A percentile compares a stretch with the other conserved stretches of the same genome.
phyloP scores from a whole-genome alignment of 2,329 filamentous ascomycete genomes.

The Fusarium palustre region DNA sequence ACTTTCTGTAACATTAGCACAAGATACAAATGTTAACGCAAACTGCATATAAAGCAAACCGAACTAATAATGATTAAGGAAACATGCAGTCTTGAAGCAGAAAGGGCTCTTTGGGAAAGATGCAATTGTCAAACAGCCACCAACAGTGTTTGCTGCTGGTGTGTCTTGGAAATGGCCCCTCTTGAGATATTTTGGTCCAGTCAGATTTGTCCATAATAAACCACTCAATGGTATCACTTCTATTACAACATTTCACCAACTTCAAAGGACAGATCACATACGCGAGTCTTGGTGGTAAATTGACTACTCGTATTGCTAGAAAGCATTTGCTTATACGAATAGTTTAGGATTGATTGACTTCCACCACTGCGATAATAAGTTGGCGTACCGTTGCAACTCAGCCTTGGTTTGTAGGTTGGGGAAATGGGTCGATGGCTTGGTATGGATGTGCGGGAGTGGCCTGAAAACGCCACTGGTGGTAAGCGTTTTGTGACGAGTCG shows the following conservation, averaged over 20 bases:
- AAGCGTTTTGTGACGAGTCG: not conserved
- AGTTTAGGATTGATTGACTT: conserved; percentile 4
- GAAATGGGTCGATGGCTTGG: not conserved
- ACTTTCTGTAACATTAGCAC: no score
- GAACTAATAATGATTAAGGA: not conserved
- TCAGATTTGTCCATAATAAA: not conserved
- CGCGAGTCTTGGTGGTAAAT: rapidly evolving
- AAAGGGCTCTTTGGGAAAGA: not conserved
- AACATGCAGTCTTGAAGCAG: not conserved
- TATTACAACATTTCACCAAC: not conserved
- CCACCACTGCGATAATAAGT: conserved; percentile 10
- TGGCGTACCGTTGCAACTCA: not conserved
- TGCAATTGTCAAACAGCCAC: not conserved
- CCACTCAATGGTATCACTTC: rapidly evolving
- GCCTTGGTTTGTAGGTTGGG: not conserved
- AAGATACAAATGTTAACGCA: no score
- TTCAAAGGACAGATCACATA: not conserved
- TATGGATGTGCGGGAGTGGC: not conserved
- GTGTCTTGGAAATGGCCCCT: not conserved
- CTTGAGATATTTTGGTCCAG: not conserved
- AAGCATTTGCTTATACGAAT: not conserved
- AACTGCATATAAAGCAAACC: no score
- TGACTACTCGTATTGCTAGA: not conserved
- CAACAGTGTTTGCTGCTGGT: not conserved
- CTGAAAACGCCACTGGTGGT: not conserved